Conservation (phyloP, 106 monocot genomes). For the Agapanthus africanus region DNA sequence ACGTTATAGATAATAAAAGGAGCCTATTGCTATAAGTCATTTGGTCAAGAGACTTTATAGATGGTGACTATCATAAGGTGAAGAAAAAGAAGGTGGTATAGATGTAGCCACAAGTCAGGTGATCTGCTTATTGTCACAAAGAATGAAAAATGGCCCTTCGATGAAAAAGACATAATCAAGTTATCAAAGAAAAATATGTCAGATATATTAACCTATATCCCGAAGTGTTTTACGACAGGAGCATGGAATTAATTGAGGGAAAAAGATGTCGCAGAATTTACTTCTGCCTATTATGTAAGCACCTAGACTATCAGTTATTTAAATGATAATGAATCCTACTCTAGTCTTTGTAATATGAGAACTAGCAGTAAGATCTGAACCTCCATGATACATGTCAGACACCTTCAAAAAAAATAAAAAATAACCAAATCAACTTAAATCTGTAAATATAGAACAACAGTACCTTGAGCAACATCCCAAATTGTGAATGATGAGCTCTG, state of each 20-base stretch:
- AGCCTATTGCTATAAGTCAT: too few species aligned
- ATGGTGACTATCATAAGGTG: too few species aligned
- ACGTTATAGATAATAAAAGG: too few species aligned
- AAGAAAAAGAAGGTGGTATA: too few species aligned
- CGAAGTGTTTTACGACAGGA: background rate
- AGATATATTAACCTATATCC: background rate
- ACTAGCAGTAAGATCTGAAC: background rate
- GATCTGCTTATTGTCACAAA: background rate
- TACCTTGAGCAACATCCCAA: constrained; percentile 99
- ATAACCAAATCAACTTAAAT: background rate
- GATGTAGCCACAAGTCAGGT: background rate
- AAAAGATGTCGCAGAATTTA: background rate
- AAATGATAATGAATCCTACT: background rate
- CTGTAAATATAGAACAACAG: background rate
- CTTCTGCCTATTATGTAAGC: background rate
- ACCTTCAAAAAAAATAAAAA: too few species aligned
- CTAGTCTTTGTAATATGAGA: background rate
- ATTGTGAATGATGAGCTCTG: constrained; percentile 81
- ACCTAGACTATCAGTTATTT: background rate
- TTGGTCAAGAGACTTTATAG: too few species aligned
- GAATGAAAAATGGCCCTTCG: background rate
- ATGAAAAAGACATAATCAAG: too few species aligned
- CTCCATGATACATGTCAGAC: too few species aligned
- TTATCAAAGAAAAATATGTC: background rate
- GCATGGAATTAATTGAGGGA: background rate